Conservation (phyloP, 1,139 yeast genomes). For the Scheffersomyces stambukii region DNA sequence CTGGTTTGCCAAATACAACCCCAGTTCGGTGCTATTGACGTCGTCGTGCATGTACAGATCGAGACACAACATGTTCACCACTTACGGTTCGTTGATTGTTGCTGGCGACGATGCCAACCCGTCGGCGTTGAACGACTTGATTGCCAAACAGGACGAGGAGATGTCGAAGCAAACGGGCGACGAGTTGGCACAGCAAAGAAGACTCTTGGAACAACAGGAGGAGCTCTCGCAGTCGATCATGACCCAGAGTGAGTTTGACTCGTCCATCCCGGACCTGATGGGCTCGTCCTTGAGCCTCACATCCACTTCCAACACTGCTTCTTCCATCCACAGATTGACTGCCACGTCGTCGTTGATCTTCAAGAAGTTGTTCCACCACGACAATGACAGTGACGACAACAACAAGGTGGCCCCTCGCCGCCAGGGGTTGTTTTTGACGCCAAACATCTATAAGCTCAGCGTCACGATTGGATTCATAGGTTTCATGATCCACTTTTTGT, state of each 20-base stretch:
- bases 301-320: constrained; percentile 24
- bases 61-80: constrained; percentile 1
- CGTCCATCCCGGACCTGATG: constrained; percentile 26
- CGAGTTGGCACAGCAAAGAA: constrained; percentile 19
- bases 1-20: constrained; percentile 34
- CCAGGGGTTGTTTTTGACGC: constrained; percentile 8
- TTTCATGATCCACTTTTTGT: constrained; percentile 31
- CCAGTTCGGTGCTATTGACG: constrained; percentile 21
- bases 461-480: constrained; percentile 42
- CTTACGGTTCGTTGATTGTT: constrained; percentile 4
- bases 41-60: constrained; percentile 15
- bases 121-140: constrained; percentile 11
- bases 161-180: constrained; percentile 20
- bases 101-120: constrained; percentile 5
- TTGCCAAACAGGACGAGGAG: constrained; percentile 30
- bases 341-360: constrained; percentile 31
- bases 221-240: constrained; percentile 11
- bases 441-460: constrained; percentile 29
- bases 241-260: constrained; percentile 14
- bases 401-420: constrained; percentile 8
- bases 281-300: constrained; percentile 37
- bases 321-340: constrained; percentile 28
- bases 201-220: constrained; percentile 21
- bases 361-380: constrained; percentile 22
- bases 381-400: constrained; percentile 8